A percentile compares a stretch with the other conserved stretches of the same genome.
These are phyloP conservation scores for Bacidia rubella DNA, from an alignment of 495 filamentous ascomycete genomes.

Conservation along the genomic window DNA sequence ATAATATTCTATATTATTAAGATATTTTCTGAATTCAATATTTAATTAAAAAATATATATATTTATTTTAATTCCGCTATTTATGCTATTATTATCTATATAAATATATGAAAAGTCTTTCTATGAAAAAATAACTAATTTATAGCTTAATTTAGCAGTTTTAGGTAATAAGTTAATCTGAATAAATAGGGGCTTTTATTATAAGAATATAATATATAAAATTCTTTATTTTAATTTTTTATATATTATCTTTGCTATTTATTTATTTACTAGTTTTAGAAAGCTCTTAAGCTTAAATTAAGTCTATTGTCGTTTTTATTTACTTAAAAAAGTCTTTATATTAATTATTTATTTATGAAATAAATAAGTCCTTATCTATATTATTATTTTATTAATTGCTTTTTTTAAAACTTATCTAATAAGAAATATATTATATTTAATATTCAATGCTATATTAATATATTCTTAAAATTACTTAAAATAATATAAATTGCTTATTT, in stretches of 20 bases:
- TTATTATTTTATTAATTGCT: neutral
- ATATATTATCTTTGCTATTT: neutral
- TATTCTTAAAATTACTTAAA: neutral
- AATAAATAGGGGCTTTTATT: neutral
- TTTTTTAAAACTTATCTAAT: neutral
- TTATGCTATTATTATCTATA: too few relatives aligned
- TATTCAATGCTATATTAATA: neutral
- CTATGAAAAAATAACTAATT: too few relatives aligned
- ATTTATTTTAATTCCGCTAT: too few relatives aligned
- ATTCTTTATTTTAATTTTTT: neutral
- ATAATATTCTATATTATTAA: too few relatives aligned
- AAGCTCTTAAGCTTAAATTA: neutral
- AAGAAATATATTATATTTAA: neutral
- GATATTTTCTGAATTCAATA: too few relatives aligned
- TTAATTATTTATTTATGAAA: neutral
- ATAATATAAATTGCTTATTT: slow-evolving; percentile 2
- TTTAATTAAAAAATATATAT: too few relatives aligned
- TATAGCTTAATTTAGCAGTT: too few relatives aligned
- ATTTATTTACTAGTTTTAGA: neutral
- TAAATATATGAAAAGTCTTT: too few relatives aligned
- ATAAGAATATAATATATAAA: neutral
- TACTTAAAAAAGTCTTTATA: neutral
- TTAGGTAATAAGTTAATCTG: too few relatives aligned
- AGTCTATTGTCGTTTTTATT: neutral
- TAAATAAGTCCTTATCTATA: neutral